Evolutionary conservation across 495 filamentous ascomycete genomes (phyloP), one percentile per base, ranked within the genome.

Genomic region (Lichenothelia convexa): DNA sequence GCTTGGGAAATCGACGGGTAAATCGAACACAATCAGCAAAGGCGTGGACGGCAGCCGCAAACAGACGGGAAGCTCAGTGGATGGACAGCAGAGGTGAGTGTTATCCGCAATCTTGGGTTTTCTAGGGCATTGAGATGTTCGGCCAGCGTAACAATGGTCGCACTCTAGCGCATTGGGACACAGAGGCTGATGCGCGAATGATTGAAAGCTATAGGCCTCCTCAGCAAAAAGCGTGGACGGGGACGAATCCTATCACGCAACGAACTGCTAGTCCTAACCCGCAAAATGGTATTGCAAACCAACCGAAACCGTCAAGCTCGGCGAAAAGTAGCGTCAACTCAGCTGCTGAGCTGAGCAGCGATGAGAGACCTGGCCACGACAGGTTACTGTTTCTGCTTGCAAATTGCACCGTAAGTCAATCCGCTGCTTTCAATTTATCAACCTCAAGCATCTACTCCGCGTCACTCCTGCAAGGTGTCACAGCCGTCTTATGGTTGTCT

Each of bases 231-330:
- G 71, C 68, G 41, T 78, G 74, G 74, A 60, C 62, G 30, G 69
- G 67, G 38, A 64, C 68, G 42, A 78, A 78, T 48, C 71, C 74
- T 21, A 68, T 77, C 49, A 77, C 67, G 12, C 74, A 79, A 47
- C 61, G 66, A 38, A 34, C 54, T 9, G 53, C 62, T 22, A 64
- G 66, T 15, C 47, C 60, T 35, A 48, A 54, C 32, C 62, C 62
- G 35, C 60, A 61, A 32, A 74, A 75, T 55, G 71, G 70, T 45
- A 65, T 60, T 35, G 57, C 60, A 47, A 48, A 59, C 39, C 45
- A 50, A 15, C 33, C 47, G 5, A 47, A 42, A 41, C 21, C 35
- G 12, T 13, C 45, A 15, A 29, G 47, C 27, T 17, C 44, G 33
- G 8, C 50, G 42, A 49, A 51, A 48, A 47, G 45, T 46, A 40